Evolutionary conservation across 192 early-diverging fungal genomes (phyloP).

Genomic region (Coemansia sp.): DNA sequence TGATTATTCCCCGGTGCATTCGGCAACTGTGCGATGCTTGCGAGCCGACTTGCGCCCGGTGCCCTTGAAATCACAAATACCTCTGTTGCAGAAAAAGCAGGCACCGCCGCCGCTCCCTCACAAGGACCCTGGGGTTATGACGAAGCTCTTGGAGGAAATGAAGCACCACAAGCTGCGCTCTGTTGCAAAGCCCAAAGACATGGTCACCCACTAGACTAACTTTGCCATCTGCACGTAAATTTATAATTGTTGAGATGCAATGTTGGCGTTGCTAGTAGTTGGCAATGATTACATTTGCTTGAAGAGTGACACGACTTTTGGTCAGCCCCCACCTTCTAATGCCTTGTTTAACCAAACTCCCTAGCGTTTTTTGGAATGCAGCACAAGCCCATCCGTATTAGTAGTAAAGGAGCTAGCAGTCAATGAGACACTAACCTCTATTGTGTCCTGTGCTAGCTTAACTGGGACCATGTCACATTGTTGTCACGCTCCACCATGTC

Average conservation of each 20-base stretch:
- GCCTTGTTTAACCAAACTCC: too few species aligned
- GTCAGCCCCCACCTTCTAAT: too few species aligned
- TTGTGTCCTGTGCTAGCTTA: too few species aligned
- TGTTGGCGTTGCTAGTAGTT: neutral
- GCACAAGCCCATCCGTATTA: too few species aligned
- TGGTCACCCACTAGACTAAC: conserved; percentile 9
- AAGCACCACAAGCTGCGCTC: conserved; percentile 39
- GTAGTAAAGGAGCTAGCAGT: too few species aligned
- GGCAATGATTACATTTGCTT: too few species aligned
- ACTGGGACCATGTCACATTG: too few species aligned
- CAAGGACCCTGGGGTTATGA: conserved; percentile 48
- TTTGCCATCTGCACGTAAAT: neutral
- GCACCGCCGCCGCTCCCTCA: conserved; percentile 20
- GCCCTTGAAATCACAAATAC: neutral
- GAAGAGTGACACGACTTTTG: too few species aligned
- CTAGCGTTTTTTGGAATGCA: too few species aligned
- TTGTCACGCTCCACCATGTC: too few species aligned
- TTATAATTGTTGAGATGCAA: neutral
- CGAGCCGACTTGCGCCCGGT: conserved; percentile 24
- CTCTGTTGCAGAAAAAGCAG: neutral
- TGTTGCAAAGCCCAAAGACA: conserved; percentile 45
- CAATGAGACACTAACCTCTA: too few species aligned
- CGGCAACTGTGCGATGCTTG: conserved; percentile 8
- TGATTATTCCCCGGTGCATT: neutral
- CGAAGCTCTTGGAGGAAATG: conserved; percentile 47